phyloP scores from a whole-genome alignment of 768 basidiomycete species.

The Coprinellus aureogranulatus region DNA sequence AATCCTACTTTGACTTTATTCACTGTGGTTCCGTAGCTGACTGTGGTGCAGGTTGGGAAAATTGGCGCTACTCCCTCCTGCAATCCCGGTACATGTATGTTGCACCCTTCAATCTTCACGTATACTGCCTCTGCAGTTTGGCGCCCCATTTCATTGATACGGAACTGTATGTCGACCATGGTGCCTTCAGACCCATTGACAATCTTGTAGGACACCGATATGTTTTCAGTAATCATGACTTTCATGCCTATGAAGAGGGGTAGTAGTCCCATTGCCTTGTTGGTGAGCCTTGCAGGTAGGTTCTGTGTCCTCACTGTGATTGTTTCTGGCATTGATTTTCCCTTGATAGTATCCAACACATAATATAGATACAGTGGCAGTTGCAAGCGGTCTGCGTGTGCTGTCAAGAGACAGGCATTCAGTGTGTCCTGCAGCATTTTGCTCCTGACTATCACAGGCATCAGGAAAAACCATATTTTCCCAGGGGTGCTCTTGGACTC shows the following conservation, averaged over 20 bases:
- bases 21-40: background rate
- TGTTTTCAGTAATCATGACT: constrained; percentile 19
- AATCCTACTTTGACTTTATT: background rate
- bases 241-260: constrained; percentile 15
- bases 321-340: too few relatives aligned
- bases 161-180: background rate
- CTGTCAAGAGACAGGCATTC: too few relatives aligned
- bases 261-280: constrained; percentile 13
- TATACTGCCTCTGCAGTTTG: background rate
- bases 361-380: too few relatives aligned
- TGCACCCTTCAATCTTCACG: background rate
- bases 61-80: background rate
- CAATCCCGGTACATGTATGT: background rate
- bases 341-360: too few relatives aligned
- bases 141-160: background rate
- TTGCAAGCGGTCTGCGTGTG: too few relatives aligned
- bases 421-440: too few relatives aligned
- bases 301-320: too few relatives aligned
- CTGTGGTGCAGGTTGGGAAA: background rate
- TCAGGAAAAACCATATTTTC: too few relatives aligned
- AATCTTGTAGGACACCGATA: constrained; percentile 10
- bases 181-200: background rate
- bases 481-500: too few relatives aligned
- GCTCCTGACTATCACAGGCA: too few relatives aligned
- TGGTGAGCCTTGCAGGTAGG: constrained; percentile 3